Evolutionary conservation across 2,329 filamentous ascomycete genomes (phyloP), one percentile per base, ranked within the genome.

Genomic region (Thermothelomyces thermophilus): DNA sequence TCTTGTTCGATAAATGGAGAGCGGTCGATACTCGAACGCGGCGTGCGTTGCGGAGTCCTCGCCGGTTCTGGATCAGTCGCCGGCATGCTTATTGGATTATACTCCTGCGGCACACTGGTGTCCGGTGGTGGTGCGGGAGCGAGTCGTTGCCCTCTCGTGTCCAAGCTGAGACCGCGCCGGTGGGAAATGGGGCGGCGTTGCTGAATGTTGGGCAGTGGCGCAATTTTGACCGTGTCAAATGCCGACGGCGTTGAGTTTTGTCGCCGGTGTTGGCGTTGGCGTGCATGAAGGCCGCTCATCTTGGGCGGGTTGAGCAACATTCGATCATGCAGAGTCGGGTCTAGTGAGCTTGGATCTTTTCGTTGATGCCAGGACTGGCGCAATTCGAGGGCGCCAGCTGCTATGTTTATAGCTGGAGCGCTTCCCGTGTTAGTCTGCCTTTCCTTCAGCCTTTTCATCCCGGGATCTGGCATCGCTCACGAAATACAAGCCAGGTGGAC

Each of bases 211-310:
- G 83, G 79, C 72, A 86, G 75, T 71, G 75, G 79, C 52, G 71
- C 72, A 71, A 83, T 80, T 77, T 83, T 86, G 66, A 81, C 79
- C 63, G 82, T 80, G 68, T 91, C 87, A 71, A 87, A 87, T 67
- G 79, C 80, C 69, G 79, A 80, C 58, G 87, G 87, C 65, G 87
- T 91, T 64, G 90, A 95, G 64, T 87, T 84, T 75, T 95, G 89
- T 73, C 90, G 86, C 69, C 87, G 80, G 73, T 95, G 89, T 71
- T 82, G 78, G 72, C 81, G 80, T 68, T 83, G 80, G 69, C 83
- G 83, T 70, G 79, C 78, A 68, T 87, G 83, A 74, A 88, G 81
- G 75, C 76, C 82, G 72, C 77, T 81, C 65, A 79, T 75, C 55
- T 61, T 70, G 70, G 70, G 72, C 66, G 74, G 76, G 53, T 71